Evolutionary conservation across 2,329 filamentous ascomycete genomes (phyloP).

Genomic region (Nemania abortiva): DNA sequence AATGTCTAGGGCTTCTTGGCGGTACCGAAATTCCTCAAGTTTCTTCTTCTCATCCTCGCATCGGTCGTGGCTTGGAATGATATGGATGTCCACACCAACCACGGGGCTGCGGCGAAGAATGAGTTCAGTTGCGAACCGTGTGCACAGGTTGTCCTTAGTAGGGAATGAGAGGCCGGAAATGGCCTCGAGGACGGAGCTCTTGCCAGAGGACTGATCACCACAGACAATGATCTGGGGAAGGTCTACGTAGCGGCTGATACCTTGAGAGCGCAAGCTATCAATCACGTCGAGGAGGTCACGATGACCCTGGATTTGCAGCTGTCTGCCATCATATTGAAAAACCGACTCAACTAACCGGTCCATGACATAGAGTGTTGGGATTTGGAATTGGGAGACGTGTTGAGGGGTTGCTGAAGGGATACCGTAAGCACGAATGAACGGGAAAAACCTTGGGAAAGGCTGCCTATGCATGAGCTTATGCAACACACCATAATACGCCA

Average conservation of each 20-base stretch:
- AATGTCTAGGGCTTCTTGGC: slow-evolving; percentile 43
- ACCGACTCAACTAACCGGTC: too few species aligned
- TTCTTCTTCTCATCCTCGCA: slow-evolving; percentile 44
- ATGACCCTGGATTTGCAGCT: slow-evolving; percentile 24
- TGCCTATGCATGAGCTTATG: too few species aligned
- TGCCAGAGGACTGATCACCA: slow-evolving; percentile 86
- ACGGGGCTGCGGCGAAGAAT: slow-evolving; percentile 45
- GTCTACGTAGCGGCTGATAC: slow-evolving; percentile 53
- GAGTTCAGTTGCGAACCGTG: slow-evolving; percentile 55
- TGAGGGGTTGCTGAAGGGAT: too few species aligned
- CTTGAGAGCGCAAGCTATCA: slow-evolving; percentile 53
- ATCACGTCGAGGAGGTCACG: slow-evolving; percentile 53
- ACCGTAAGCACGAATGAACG: too few species aligned
- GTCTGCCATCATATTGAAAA: too few species aligned
- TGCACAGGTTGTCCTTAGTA: slow-evolving; percentile 39
- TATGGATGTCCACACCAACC: slow-evolving; percentile 46
- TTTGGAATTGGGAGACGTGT: too few species aligned
- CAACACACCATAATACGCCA: too few species aligned
- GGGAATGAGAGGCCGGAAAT: slow-evolving; percentile 63
- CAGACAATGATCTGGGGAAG: slow-evolving; percentile 59
- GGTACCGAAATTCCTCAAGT: slow-evolving; percentile 33
- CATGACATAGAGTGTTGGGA: too few species aligned
- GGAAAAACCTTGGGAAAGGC: too few species aligned
- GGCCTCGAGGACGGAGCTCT: slow-evolving; percentile 84
- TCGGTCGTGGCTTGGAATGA: slow-evolving; percentile 51